These are phyloP conservation scores for Tricholoma hemisulphureum DNA, from an alignment of 768 basidiomycete species.

Conservation along the genomic window DNA sequence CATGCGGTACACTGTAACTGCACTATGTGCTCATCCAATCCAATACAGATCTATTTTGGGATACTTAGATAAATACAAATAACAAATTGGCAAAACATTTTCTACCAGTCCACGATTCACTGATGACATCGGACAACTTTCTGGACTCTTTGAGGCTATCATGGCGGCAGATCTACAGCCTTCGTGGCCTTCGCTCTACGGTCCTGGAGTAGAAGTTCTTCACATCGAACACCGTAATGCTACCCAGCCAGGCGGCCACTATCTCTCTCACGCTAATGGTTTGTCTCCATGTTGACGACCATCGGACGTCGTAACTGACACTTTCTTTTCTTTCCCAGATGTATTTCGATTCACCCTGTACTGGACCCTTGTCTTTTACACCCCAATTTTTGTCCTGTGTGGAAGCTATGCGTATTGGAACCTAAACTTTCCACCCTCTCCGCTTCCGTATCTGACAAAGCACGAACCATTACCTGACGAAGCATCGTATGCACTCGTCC, in stretches of 20 bases:
- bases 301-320: not conserved
- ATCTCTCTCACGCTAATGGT: slow-evolving; percentile 44
- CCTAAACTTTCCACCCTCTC: slow-evolving; percentile 45
- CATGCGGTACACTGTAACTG: no score
- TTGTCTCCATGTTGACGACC: slow-evolving; percentile 1
- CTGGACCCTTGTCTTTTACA: slow-evolving; percentile 52
- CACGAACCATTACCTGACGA: slow-evolving; percentile 5
- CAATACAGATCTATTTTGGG: no score
- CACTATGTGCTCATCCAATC: no score
- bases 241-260: slow-evolving; percentile 40
- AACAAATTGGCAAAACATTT: no score
- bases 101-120: no score
- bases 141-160: not conserved
- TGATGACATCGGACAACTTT: not conserved
- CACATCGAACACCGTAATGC: slow-evolving; percentile 39
- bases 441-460: slow-evolving; percentile 1
- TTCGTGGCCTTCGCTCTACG: slow-evolving; percentile 52
- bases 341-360: slow-evolving; percentile 53
- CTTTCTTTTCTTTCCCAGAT: slow-evolving; percentile 31
- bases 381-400: slow-evolving; percentile 47
- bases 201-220: slow-evolving; percentile 48
- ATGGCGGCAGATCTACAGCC: not conserved
- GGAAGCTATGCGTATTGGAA: slow-evolving; percentile 53
- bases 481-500: slow-evolving; percentile 12
- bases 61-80: no score